A percentile compares a stretch with the other conserved stretches of the same genome.
Evolutionary conservation across 768 basidiomycete species (phyloP).

Genomic region (Hortiboletus flavorubellus): DNA sequence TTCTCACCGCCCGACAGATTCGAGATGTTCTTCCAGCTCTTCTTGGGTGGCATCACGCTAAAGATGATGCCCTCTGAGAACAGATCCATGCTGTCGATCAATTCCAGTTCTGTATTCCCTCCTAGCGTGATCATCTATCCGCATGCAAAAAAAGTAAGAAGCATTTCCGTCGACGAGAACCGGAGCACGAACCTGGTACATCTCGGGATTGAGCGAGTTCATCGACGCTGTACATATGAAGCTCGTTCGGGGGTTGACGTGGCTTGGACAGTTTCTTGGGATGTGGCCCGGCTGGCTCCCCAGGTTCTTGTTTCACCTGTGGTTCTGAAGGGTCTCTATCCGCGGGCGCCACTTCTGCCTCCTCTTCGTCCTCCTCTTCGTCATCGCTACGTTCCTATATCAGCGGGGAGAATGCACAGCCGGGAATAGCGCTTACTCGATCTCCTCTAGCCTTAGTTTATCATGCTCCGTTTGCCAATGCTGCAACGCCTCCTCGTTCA

Average conservation of each 20-base stretch:
- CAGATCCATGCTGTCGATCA: conserved; percentile 97
- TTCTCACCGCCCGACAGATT: conserved; percentile 98
- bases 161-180: neutral
- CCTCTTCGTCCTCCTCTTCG: conserved; percentile 55
- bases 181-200: conserved; percentile 81
- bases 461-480: conserved; percentile 71
- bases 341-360: conserved; percentile 30
- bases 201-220: conserved; percentile 78
- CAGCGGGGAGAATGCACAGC: neutral
- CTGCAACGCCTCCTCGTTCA: conserved; percentile 53
- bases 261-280: conserved; percentile 29
- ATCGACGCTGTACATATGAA: conserved; percentile 67
- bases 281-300: conserved; percentile 21
- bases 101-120: conserved; percentile 94
- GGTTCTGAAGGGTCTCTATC: conserved; percentile 30
- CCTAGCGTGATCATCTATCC: conserved; percentile 96
- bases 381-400: conserved; percentile 38
- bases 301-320: conserved; percentile 46
- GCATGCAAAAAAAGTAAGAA: neutral
- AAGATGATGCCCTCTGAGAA: conserved; percentile 99
- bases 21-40: conserved; percentile 98
- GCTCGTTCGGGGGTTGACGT: conserved; percentile 49
- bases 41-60: conserved; percentile 99
- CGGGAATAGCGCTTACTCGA: conserved; percentile 64
- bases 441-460: conserved; percentile 71